Evolutionary conservation across 2,329 filamentous ascomycete genomes (phyloP).

Genomic region (Nemania sp.): DNA sequence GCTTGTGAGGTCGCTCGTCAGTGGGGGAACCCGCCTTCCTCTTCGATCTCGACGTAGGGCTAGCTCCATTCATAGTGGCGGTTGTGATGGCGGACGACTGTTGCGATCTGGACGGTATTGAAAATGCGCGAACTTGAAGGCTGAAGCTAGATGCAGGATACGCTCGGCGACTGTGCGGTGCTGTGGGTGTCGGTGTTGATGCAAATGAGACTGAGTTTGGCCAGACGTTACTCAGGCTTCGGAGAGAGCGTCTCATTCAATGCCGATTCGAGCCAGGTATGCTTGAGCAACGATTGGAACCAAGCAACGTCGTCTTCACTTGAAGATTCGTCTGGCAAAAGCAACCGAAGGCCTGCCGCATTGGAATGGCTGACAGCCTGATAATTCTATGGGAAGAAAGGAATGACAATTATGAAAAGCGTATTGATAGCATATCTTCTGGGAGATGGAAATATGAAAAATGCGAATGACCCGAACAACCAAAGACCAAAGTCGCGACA

Average conservation of each 20-base stretch:
- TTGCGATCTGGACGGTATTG: constrained; percentile 9
- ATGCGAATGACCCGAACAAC: constrained; percentile 9
- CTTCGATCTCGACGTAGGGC: constrained; percentile 60
- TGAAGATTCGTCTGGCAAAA: constrained; percentile 16
- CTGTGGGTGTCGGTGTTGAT: neutral
- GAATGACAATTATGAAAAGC: neutral
- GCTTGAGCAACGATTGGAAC: constrained; percentile 25
- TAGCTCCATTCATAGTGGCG: constrained; percentile 59
- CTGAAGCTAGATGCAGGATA: constrained; percentile 12
- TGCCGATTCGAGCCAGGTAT: constrained; percentile 35
- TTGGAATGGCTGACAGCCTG: constrained; percentile 10
- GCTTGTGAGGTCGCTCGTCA: constrained; percentile 57
- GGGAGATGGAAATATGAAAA: neutral
- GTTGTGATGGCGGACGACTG: constrained; percentile 11
- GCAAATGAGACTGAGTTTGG: constrained; percentile 15
- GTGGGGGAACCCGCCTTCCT: constrained; percentile 63
- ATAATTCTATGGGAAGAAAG: neutral
- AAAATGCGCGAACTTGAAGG: neutral
- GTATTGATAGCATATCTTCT: constrained; percentile 1
- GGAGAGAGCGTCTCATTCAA: constrained; percentile 46
- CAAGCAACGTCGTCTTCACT: constrained; percentile 35
- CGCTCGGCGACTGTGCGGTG: neutral
- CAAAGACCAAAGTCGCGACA: constrained; percentile 1
- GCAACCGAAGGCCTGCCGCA: constrained; percentile 15
- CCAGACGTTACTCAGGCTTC: constrained; percentile 37